phyloP scores from a whole-genome alignment of 352 stramenopile genomes.

The Globisporangium polare region DNA sequence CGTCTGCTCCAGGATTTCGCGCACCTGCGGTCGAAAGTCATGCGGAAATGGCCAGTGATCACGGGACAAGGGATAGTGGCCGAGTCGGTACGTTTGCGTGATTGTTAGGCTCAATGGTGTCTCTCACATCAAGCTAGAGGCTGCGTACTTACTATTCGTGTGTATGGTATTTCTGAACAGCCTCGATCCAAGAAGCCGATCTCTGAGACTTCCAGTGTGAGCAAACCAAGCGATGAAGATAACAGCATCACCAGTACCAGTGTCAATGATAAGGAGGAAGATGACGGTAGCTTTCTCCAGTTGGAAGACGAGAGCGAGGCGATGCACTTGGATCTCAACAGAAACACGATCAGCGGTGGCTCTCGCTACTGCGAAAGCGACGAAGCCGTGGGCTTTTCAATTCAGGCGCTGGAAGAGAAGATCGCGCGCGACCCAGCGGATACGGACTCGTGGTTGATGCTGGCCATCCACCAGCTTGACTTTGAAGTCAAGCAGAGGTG shows the following conservation, averaged over 20 bases:
- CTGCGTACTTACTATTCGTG: neutral
- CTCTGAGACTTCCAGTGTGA: neutral
- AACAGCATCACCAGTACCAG: neutral
- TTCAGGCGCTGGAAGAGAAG: conserved; percentile 23
- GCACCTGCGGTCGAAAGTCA: conserved; percentile 29
- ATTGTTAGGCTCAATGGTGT: neutral
- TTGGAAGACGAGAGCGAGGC: conserved; percentile 4
- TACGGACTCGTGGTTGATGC: conserved; percentile 38
- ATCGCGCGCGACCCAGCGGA: conserved; percentile 27
- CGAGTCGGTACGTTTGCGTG: neutral
- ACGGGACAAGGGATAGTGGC: neutral
- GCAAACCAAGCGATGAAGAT: neutral
- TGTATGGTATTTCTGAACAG: neutral
- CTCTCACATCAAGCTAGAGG: neutral
- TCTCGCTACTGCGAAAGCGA: conserved; percentile 34
- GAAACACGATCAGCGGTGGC: neutral
- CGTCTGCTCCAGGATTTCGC: conserved; percentile 38
- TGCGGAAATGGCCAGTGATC: conserved; percentile 46
- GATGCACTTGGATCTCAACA: neutral
- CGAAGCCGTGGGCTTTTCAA: conserved; percentile 11
- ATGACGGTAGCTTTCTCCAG: conserved; percentile 13
- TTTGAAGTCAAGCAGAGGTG: conserved; percentile 34
- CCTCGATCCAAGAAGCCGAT: neutral
- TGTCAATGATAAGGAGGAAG: neutral
- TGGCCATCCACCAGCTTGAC: conserved; percentile 48